Evolutionary conservation across 306 rosid genomes (phyloP).

Genomic region (Datisca glomerata): DNA sequence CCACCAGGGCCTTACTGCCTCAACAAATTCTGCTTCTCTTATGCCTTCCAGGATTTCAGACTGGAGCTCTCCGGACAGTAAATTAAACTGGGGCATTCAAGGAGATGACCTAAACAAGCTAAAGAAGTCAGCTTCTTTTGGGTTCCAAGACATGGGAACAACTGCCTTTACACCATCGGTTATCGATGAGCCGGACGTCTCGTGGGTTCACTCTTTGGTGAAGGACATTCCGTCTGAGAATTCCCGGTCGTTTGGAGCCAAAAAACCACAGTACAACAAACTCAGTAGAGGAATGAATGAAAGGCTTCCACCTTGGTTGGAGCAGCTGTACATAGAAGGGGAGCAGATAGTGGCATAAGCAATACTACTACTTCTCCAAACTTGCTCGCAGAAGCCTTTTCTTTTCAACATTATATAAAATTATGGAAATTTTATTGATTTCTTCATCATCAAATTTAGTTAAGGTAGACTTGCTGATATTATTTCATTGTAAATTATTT

Average conservation of each 20-base stretch:
- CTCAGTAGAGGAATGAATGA: slow-evolving; percentile 36
- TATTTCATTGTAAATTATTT: no score
- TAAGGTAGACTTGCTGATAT: no score
- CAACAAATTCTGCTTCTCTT: slow-evolving; percentile 37
- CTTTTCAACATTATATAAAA: no score
- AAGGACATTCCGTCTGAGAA: slow-evolving; percentile 51
- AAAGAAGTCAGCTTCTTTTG: slow-evolving; percentile 79
- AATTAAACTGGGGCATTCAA: slow-evolving; percentile 70
- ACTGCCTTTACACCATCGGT: slow-evolving; percentile 14
- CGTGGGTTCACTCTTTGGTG: slow-evolving; percentile 77
- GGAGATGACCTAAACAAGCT: slow-evolving; percentile 77
- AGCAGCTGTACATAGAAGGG: slow-evolving; percentile 73
- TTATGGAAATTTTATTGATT: no score
- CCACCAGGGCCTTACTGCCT: slow-evolving; percentile 28
- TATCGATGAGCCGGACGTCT: slow-evolving; percentile 66
- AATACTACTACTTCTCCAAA: no score
- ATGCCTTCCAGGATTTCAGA: slow-evolving; percentile 44
- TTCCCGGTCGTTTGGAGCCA: slow-evolving; percentile 27
- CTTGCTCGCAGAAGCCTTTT: no score
- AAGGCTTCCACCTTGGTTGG: slow-evolving; percentile 65
- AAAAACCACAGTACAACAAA: slow-evolving; percentile 32
- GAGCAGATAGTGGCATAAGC: slow-evolving; percentile 87
- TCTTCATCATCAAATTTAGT: no score
- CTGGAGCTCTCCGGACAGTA: slow-evolving; percentile 71
- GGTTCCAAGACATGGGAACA: slow-evolving; percentile 38